These are phyloP conservation scores for Phoma sp. DNA, from an alignment of 2,329 filamentous ascomycete species.

Conservation along the genomic window DNA sequence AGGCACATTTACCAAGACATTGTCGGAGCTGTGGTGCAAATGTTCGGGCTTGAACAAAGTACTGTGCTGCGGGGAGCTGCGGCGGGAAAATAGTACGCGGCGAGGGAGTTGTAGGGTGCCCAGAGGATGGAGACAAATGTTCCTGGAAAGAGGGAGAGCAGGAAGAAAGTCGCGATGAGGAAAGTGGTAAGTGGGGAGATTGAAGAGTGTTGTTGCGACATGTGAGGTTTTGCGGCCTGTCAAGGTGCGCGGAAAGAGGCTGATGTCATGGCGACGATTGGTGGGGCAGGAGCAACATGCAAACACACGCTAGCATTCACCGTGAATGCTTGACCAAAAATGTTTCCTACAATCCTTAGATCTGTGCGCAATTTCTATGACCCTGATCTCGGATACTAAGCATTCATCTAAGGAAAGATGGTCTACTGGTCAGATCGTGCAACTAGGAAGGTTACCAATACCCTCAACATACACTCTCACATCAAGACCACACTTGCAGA, in stretches of 20 bases:
- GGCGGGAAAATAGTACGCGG: constrained; percentile 31
- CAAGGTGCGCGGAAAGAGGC: constrained; percentile 6
- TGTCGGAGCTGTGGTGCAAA: constrained; percentile 31
- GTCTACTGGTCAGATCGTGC: too few relatives aligned
- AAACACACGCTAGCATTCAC: too few relatives aligned
- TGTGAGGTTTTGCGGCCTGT: constrained; percentile 4
- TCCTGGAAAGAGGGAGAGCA: constrained; percentile 59
- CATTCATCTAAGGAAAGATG: too few relatives aligned
- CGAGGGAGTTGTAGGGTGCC: constrained; percentile 42
- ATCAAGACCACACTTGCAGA: too few relatives aligned
- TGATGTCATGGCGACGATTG: constrained; percentile 22
- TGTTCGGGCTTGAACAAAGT: constrained; percentile 36
- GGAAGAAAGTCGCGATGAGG: constrained; percentile 58
- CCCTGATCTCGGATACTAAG: too few relatives aligned
- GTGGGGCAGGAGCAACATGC: constrained; percentile 17
- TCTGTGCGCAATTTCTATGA: too few relatives aligned
- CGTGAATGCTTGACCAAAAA: too few relatives aligned
- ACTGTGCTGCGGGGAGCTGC: constrained; percentile 29
- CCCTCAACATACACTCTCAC: too few relatives aligned
- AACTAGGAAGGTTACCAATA: too few relatives aligned
- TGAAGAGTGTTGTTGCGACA: constrained; percentile 31
- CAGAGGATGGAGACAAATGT: constrained; percentile 54
- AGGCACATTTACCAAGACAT: constrained; percentile 41
- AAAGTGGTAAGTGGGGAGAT: constrained; percentile 50
- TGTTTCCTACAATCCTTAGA: too few relatives aligned